Conservation (phyloP, 225 moss, liverwort and hornwort species). For the Sphagnum tenellum region DNA sequence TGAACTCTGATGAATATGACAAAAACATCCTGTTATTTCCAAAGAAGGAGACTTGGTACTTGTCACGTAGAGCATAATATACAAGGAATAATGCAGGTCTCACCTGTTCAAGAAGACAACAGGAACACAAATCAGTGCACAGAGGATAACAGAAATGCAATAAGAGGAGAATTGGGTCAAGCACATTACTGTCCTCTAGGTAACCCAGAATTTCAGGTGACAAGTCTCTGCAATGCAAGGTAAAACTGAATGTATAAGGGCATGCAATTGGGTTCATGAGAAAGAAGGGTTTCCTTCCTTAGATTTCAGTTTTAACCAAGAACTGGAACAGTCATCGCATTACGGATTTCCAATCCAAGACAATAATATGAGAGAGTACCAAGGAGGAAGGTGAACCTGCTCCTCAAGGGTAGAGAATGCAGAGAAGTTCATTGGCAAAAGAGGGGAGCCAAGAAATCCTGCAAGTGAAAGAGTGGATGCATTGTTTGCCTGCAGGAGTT, state of each 20-base stretch:
- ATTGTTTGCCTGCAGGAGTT: slow-evolving; percentile 21
- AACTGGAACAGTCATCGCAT: too few relatives aligned
- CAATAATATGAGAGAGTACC: background rate
- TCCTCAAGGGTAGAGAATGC: slow-evolving; percentile 25
- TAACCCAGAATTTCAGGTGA: too few relatives aligned
- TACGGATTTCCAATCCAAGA: too few relatives aligned
- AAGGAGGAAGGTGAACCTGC: slow-evolving; percentile 19
- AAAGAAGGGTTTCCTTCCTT: too few relatives aligned
- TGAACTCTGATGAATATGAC: slow-evolving; percentile 23
- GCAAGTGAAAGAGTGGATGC: slow-evolving; percentile 30
- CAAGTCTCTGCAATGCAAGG: too few relatives aligned
- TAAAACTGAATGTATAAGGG: too few relatives aligned
- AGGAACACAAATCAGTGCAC: too few relatives aligned
- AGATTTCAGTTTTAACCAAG: too few relatives aligned
- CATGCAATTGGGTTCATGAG: too few relatives aligned
- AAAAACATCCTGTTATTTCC: slow-evolving; percentile 38
- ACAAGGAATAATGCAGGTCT: slow-evolving; percentile 35
- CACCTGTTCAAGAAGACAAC: slow-evolving; percentile 14
- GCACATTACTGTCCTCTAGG: too few relatives aligned
- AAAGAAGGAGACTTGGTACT: slow-evolving; percentile 28
- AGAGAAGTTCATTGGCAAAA: slow-evolving; percentile 23
- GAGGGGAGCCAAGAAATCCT: slow-evolving; percentile 30
- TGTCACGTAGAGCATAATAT: slow-evolving; percentile 28
- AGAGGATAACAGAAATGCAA: too few relatives aligned
- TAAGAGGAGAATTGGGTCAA: too few relatives aligned